Percentiles rank a stretch among this genome's conserved stretches.
These are phyloP conservation scores for Tetracladium maxilliforme DNA, from an alignment of 2,329 filamentous ascomycete genomes.

Conservation along the genomic window DNA sequence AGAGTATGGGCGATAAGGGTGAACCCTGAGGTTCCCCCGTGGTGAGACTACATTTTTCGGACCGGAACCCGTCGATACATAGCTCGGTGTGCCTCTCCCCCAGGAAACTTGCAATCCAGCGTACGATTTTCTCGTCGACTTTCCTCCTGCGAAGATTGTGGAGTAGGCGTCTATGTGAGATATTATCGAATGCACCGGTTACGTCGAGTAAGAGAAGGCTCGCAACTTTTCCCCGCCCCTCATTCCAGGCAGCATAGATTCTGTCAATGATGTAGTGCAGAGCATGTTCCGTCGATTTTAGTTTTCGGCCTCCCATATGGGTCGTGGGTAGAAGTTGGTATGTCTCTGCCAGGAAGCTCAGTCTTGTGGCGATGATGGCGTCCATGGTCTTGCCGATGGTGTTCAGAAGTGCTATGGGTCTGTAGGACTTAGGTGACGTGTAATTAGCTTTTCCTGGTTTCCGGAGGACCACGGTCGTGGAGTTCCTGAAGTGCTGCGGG, in stretches of 20 bases:
- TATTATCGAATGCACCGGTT: conserved; percentile 14
- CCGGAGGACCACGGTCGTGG: conserved; percentile 14
- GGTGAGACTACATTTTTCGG: conserved; percentile 5
- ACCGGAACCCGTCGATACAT: conserved; percentile 6
- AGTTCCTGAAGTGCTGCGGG: conserved; percentile 11
- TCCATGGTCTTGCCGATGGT: conserved; percentile 15
- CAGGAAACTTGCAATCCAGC: conserved; percentile 9
- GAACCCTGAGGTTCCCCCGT: conserved; percentile 14
- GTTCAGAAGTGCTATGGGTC: conserved; percentile 13
- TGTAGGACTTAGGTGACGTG: too few relatives aligned
- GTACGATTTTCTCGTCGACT: conserved; percentile 7
- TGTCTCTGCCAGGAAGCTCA: conserved; percentile 7
- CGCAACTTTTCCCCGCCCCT: conserved; percentile 7
- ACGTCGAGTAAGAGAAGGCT: conserved; percentile 15
- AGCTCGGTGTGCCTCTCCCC: conserved; percentile 7
- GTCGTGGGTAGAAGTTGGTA: conserved; percentile 7
- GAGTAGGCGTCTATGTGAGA: conserved; percentile 10
- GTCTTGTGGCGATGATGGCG: conserved; percentile 8
- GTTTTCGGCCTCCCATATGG: conserved; percentile 11
- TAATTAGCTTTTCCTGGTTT: too few relatives aligned
- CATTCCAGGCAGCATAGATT: too few relatives aligned
- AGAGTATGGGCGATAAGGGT: conserved; percentile 15
- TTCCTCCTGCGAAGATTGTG: conserved; percentile 9
- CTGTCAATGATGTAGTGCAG: too few relatives aligned
- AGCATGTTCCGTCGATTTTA: conserved; percentile 9